phyloP scores from a whole-genome alignment of 2,329 filamentous ascomycete genomes.

The Aspergillus flavus region DNA sequence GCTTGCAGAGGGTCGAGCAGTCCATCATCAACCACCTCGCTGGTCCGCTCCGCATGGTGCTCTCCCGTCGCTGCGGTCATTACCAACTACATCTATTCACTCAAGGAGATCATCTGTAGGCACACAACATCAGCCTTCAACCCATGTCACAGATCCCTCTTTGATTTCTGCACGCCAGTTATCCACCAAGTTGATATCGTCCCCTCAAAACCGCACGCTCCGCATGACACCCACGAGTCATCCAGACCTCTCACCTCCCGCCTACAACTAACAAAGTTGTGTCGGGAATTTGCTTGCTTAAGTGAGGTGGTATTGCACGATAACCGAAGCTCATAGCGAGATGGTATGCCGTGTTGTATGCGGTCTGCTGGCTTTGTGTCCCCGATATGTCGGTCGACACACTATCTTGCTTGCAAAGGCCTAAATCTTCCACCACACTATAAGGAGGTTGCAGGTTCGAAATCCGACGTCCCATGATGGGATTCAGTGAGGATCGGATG shows the following conservation, averaged over 20 bases:
- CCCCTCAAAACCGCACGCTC: slow-evolving; percentile 12
- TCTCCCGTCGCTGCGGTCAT: slow-evolving; percentile 8
- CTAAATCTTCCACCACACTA: neutral
- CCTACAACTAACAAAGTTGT: neutral
- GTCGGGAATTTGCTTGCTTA: neutral
- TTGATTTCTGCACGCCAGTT: slow-evolving; percentile 4
- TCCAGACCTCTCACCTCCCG: neutral
- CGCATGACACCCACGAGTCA: slow-evolving; percentile 20
- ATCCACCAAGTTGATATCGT: slow-evolving; percentile 15
- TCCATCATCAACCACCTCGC: slow-evolving; percentile 9
- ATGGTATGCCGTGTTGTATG: neutral
- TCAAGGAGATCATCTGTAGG: slow-evolving; percentile 12
- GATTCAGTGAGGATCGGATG: neutral
- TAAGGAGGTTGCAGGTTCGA: neutral
- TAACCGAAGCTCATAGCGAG: neutral
- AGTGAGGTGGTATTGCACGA: neutral
- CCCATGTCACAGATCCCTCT: neutral
- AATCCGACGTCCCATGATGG: neutral
- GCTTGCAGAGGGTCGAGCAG: slow-evolving; percentile 5
- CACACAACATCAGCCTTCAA: neutral
- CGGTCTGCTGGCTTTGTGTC: neutral
- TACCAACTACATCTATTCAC: neutral
- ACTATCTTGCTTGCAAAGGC: neutral
- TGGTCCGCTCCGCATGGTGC: slow-evolving; percentile 3
- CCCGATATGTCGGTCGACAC: neutral